Evolutionary conservation across 2,329 filamentous ascomycete genomes (phyloP).

Genomic region (Knufia petricola): DNA sequence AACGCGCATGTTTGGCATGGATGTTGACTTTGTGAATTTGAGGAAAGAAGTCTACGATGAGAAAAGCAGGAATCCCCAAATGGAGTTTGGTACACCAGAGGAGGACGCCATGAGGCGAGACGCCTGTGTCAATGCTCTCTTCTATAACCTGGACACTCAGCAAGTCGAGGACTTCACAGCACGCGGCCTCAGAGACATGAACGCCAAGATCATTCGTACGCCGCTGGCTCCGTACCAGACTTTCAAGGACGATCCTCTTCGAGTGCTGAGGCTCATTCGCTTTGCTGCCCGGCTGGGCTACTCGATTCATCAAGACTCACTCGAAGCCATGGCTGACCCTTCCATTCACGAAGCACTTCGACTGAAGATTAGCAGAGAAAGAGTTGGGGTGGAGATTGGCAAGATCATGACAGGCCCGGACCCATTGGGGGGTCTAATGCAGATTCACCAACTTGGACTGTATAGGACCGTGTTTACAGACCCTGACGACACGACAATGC

Average conservation of each 20-base stretch:
- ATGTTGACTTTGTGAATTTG: slow-evolving; percentile 90
- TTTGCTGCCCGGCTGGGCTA: slow-evolving; percentile 83
- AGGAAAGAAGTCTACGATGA: slow-evolving; percentile 83
- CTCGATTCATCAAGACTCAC: slow-evolving; percentile 59
- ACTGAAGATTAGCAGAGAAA: slow-evolving; percentile 83
- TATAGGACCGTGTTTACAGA: slow-evolving; percentile 21
- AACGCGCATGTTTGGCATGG: slow-evolving; percentile 71
- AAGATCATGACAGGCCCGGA: slow-evolving; percentile 72
- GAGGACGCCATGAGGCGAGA: slow-evolving; percentile 86
- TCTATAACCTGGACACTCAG: slow-evolving; percentile 80
- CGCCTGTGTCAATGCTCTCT: slow-evolving; percentile 89
- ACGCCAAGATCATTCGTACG: slow-evolving; percentile 63
- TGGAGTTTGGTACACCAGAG: slow-evolving; percentile 86
- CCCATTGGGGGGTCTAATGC: slow-evolving; percentile 18
- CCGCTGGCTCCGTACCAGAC: slow-evolving; percentile 82
- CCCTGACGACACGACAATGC: slow-evolving; percentile 9
- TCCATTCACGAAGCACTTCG: slow-evolving; percentile 71
- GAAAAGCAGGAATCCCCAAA: slow-evolving; percentile 79
- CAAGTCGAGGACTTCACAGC: slow-evolving; percentile 76
- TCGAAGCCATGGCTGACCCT: slow-evolving; percentile 64
- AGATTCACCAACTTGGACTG: slow-evolving; percentile 19
- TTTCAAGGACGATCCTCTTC: slow-evolving; percentile 85
- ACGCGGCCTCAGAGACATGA: slow-evolving; percentile 64
- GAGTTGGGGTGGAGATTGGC: slow-evolving; percentile 76
- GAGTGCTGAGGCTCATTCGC: slow-evolving; percentile 75